Percentiles rank a stretch among this genome's conserved stretches.
phyloP scores from a whole-genome alignment of 1,284 basidiomycete genomes.

The Rhodotorula sp. region DNA sequence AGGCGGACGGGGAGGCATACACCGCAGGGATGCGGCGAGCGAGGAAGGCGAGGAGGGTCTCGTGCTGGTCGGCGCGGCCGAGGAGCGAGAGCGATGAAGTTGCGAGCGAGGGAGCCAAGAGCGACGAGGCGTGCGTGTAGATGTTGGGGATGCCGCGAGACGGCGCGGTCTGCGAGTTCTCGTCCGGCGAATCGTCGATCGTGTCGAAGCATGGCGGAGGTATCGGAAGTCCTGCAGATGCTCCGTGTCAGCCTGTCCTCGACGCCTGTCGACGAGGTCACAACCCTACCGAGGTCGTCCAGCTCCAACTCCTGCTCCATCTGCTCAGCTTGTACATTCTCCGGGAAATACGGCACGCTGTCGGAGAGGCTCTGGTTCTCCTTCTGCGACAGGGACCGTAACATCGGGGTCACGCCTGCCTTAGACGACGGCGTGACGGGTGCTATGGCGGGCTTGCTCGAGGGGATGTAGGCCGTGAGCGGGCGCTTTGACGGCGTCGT shows the following conservation, averaged over 20 bases:
- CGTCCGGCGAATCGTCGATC: not conserved
- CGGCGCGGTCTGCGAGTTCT: not conserved
- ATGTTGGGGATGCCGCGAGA: slow-evolving; percentile 43
- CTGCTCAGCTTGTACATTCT: not conserved
- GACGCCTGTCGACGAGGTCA: accelerated
- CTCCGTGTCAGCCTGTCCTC: not conserved
- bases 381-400: not conserved
- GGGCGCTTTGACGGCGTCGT: slow-evolving; percentile 1
- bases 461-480: not conserved
- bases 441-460: slow-evolving; percentile 3
- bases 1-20: not conserved
- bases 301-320: not conserved
- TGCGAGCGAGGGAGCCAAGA: slow-evolving; percentile 46
- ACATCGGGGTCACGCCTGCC: not conserved
- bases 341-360: not conserved
- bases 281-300: not conserved
- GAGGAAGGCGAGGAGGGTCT: slow-evolving; percentile 47
- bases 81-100: slow-evolving; percentile 45
- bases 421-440: not conserved
- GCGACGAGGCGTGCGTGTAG: slow-evolving; percentile 50
- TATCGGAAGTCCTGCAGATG: not conserved
- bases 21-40: slow-evolving; percentile 28
- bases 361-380: not conserved
- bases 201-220: not conserved
- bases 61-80: slow-evolving; percentile 49